Percentiles rank a stretch among this genome's conserved stretches.
These are phyloP conservation scores for Tolypocladium inflatum DNA, from an alignment of 2,329 filamentous ascomycete species.

Conservation along the genomic window DNA sequence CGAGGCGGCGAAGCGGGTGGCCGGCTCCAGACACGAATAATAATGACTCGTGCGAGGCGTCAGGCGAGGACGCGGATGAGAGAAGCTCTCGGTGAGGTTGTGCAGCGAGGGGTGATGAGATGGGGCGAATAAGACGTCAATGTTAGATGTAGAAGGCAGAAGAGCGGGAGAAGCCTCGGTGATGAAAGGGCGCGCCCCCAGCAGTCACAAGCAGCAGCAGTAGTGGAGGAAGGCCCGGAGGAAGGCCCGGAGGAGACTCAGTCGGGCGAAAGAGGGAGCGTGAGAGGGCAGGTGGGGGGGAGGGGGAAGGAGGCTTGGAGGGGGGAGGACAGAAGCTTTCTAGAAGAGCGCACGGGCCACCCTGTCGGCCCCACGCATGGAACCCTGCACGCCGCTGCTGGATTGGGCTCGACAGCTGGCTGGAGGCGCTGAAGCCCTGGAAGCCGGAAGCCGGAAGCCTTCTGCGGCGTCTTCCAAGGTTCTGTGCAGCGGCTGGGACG, in stretches of 20 bases:
- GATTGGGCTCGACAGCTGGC: not conserved
- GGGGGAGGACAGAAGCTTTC: slow-evolving; percentile 13
- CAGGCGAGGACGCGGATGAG: not conserved
- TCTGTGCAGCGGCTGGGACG: not conserved
- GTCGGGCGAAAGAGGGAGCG: slow-evolving; percentile 1
- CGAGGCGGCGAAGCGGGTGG: not conserved
- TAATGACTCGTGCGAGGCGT: not conserved
- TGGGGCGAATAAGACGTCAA: not conserved
- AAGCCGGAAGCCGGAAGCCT: not conserved
- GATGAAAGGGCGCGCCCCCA: not conserved
- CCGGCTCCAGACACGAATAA: not conserved
- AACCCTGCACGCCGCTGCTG: not conserved
- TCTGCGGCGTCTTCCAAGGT: not conserved
- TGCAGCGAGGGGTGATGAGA: not conserved
- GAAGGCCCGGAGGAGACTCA: not conserved
- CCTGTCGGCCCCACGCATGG: not conserved
- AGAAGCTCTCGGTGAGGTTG: not conserved
- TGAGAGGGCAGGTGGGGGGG: not conserved
- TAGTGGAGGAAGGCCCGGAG: not conserved
- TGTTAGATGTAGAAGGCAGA: not conserved
- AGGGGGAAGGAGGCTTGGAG: not conserved
- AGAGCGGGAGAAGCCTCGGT: not conserved
- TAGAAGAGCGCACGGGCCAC: slow-evolving; percentile 15
- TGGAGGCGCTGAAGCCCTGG: not conserved
- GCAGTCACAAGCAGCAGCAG: not conserved